Base-by-base conservation (phyloP, 192 early-diverging fungal genomes). In the Diversispora epigaea region DNA sequence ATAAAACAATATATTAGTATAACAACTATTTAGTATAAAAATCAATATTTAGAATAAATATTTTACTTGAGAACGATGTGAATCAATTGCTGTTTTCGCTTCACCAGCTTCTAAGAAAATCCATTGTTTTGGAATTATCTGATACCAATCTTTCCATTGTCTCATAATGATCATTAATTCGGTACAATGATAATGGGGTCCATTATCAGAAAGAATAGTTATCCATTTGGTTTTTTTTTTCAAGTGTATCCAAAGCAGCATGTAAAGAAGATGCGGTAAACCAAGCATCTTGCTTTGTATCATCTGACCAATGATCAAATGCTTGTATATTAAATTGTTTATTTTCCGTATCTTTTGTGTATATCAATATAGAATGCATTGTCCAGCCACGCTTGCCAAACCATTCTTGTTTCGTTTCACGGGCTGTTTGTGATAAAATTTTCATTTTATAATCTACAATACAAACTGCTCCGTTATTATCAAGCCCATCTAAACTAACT, bases 361-460 rank as follows among this genome's bases (percentile, higher is more conserved):
- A 58, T 58, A 58, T 21, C 10, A 58, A 22, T 58, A 21, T 10
- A 21, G 19, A 58, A 58, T 58, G 19, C 5, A 58, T 10, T 10
- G n/a, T 58, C 21, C 57, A 58, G 22, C 21, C 57, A 8, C 57
- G 21, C 32, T 61, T 61, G 25, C 21, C 58, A 60, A 61, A 61
- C 21, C 6, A 61, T 10, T 61, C 0, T 32, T 11, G 4, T 61
- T 61, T 61, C 8, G 32, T 61, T 61, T 66, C 4, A 10, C 6
- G n/a, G 9, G 64, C 44, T 25, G 4, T 9, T 21, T 46, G 43
- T 25, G 19, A 7, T n/a, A 46, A 43, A 4, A 66, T 46, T 46
- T 21, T 66, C 17, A 66, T 66, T 46, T 66, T 46, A 22, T 66
- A 66, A 43, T 66, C 6, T 7, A 66, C 15, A 4, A 66, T 66